Percentiles rank a stretch among this genome's conserved stretches.
phyloP scores from a whole-genome alignment of 108 stramenopile genomes.

The Fistulifera pelliculosa region DNA sequence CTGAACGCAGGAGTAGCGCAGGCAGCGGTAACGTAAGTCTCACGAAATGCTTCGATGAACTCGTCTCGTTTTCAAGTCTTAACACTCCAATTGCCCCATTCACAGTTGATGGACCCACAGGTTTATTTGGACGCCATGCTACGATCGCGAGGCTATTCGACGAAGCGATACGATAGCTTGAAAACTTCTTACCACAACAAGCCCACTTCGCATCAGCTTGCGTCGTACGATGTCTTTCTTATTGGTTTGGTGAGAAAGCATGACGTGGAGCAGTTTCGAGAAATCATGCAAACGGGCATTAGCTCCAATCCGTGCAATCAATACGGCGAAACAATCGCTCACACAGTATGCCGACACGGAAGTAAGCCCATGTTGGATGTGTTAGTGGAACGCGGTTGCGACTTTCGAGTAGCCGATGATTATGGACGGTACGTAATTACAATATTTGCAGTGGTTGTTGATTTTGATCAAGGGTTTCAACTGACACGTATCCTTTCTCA shows the following conservation, averaged over 20 bases:
- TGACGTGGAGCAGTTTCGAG: constrained; percentile 30
- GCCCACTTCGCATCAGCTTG: constrained; percentile 62
- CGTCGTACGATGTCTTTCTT: constrained; percentile 52
- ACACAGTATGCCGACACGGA: constrained; percentile 67
- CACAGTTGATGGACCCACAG: constrained; percentile 28
- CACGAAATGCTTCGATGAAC: too few species aligned
- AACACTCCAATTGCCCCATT: too few species aligned
- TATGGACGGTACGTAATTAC: constrained; percentile 26
- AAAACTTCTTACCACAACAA: constrained; percentile 56
- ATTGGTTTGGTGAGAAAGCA: constrained; percentile 51
- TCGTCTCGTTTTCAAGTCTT: too few species aligned
- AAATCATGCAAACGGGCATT: constrained; percentile 45
- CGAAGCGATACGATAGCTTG: constrained; percentile 35
- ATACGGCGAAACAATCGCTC: constrained; percentile 69
- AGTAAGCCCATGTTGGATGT: constrained; percentile 24
- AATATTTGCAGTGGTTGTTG: too few species aligned
- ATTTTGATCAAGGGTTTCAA: too few species aligned
- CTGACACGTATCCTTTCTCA: too few species aligned
- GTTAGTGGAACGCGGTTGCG: constrained; percentile 25
- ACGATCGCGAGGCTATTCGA: constrained; percentile 59
- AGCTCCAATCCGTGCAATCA: constrained; percentile 78
- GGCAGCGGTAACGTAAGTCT: too few species aligned
- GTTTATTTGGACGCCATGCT: constrained; percentile 43
- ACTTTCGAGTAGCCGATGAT: constrained; percentile 52
- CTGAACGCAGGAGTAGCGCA: too few species aligned